Evolutionary conservation across 2,329 filamentous ascomycete species (phyloP).

Genomic region (Eutypa lata): DNA sequence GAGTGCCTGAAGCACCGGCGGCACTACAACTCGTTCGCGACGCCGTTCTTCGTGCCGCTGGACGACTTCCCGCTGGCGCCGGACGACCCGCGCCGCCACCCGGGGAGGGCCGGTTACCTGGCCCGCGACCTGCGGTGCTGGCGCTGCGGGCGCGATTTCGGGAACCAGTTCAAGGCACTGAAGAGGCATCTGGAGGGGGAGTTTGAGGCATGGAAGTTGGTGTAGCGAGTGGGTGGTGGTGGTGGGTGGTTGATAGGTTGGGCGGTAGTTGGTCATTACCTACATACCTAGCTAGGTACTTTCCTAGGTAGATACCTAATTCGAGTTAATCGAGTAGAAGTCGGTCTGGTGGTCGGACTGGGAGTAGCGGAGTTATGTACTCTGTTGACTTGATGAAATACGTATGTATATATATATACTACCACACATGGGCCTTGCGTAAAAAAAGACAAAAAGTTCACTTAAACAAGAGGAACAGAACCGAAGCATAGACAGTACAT

Average conservation of each 20-base stretch:
- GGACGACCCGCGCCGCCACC: constrained; percentile 61
- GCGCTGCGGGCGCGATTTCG: constrained; percentile 75
- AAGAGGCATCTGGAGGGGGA: constrained; percentile 64
- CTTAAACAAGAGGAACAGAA: too few relatives aligned
- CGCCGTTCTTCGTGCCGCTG: constrained; percentile 76
- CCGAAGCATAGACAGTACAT: too few relatives aligned
- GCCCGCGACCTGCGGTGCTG: constrained; percentile 72
- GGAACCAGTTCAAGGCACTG: constrained; percentile 62
- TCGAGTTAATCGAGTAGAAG: too few relatives aligned
- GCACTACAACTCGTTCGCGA: constrained; percentile 91
- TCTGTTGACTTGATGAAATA: too few relatives aligned
- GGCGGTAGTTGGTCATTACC: neutral
- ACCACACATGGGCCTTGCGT: too few relatives aligned
- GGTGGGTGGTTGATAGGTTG: neutral
- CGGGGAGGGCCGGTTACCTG: constrained; percentile 61
- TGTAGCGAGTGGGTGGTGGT: constrained; percentile 36
- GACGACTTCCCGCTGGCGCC: constrained; percentile 73
- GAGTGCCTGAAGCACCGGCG: constrained; percentile 71
- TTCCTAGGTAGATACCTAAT: too few relatives aligned
- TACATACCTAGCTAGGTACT: too few relatives aligned
- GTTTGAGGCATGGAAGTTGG: constrained; percentile 70
- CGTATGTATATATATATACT: too few relatives aligned
- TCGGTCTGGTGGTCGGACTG: too few relatives aligned
- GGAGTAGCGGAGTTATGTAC: too few relatives aligned
- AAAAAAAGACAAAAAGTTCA: too few relatives aligned